Conservation (phyloP, 2,329 filamentous ascomycete species). For the Reticulascus tulasneorum region DNA sequence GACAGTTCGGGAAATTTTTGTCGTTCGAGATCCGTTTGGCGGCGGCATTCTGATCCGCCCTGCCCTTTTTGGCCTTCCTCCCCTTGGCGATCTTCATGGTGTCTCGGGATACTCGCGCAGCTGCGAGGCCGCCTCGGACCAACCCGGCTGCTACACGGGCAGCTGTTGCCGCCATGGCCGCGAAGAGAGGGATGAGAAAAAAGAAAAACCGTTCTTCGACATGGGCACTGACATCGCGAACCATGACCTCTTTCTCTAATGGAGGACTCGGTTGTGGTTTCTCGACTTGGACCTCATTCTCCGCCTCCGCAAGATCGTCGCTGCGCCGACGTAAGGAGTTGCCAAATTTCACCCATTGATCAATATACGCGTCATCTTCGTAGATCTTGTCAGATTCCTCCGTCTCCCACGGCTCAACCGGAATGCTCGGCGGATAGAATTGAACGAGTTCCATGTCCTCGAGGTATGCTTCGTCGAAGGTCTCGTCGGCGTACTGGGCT, state of each 20-base stretch:
- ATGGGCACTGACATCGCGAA: neutral
- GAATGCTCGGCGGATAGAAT: neutral
- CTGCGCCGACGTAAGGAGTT: neutral
- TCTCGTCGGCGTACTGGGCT: neutral
- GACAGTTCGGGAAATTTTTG: too few relatives aligned
- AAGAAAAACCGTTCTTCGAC: neutral
- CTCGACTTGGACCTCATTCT: neutral
- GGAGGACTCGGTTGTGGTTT: neutral
- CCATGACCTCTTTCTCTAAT: too few relatives aligned
- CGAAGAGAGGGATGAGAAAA: conserved; percentile 1
- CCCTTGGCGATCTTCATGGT: too few relatives aligned
- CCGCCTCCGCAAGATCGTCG: neutral
- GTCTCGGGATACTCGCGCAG: too few relatives aligned
- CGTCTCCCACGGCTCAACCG: neutral
- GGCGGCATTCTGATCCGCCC: too few relatives aligned
- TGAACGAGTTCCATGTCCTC: conserved; percentile 1
- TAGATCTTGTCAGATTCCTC: neutral
- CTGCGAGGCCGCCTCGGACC: too few relatives aligned
- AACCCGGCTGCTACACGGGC: neutral
- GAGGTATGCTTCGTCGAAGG: conserved; percentile 1
- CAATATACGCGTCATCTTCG: neutral
- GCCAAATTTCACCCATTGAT: neutral
- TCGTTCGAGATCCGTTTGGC: too few relatives aligned
- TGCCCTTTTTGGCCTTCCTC: too few relatives aligned
- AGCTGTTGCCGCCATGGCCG: neutral